Evolutionary conservation across 768 basidiomycete genomes (phyloP), one percentile per base, ranked within the genome.

Genomic region (Trametes meyenii): DNA sequence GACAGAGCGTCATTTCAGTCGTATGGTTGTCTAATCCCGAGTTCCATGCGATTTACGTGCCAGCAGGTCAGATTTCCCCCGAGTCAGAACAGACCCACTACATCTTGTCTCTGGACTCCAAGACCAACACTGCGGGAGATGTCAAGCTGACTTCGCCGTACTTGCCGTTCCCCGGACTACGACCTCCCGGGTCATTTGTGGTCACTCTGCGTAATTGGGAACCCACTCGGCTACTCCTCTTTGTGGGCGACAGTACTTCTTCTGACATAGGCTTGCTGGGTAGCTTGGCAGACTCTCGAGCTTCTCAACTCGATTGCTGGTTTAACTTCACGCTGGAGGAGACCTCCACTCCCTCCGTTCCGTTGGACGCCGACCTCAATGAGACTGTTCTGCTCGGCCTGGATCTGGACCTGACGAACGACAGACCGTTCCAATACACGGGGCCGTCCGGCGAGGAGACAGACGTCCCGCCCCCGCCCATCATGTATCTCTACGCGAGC

Each of bases 401-500:
- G 42, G 85, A 84, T 43, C 70, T 84, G 5, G 91, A 93, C 70
- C 69, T 92, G 53, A 90, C 89, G 16, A 80, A 81, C 60, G 64
- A 71, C 10, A 75, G 77, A 43, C 70, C 75, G 11, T 79, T 72
- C 63, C 71, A 61, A 8, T 73, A 76, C 55, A 75, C 75, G 12
- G 75, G 73, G 12, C 68, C 76, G 16, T 78, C 79, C 0, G 80
- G 80, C 4, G 81, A 81, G 63, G 71, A 70, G 14, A 67, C 75
- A 6, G 77, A 77, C 13, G 62, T 80, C 2, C 81, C 83, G 12
- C 75, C 82, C 11, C 78, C 79, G 13, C 91, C 91, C 0, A 77
- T 91, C 57, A 74, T 92, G 73, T 92, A 85, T 70, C 86, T 84
- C 2, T 92, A 90, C 72, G 79, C 89, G 12, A 90, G 86, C 55